A percentile compares a stretch with the other conserved stretches of the same genome.
phyloP scores from a whole-genome alignment of 2,329 filamentous ascomycete genomes.

The Falciphora oryzae region DNA sequence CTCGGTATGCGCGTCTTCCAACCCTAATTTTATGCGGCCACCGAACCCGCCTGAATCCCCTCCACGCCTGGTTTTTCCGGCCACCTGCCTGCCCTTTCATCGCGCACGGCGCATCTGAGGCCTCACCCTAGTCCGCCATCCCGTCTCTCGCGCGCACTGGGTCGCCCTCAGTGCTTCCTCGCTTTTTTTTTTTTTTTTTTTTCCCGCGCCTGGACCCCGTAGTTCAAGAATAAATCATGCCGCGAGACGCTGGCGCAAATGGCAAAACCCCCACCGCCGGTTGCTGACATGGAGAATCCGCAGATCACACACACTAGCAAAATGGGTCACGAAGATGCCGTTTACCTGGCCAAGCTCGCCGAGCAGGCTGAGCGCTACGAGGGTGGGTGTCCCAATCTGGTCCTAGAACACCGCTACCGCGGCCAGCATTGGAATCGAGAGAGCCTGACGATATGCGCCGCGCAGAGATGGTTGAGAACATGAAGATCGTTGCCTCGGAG shows the following conservation, averaged over 20 bases:
- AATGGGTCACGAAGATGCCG: conserved; percentile 99
- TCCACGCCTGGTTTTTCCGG: background rate
- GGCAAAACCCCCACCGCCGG: conserved; percentile 1
- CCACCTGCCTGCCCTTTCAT: background rate
- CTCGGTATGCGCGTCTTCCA: conserved; percentile 6
- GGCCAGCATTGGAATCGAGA: conserved; percentile 9
- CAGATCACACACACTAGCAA: conserved; percentile 36
- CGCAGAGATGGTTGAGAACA: conserved; percentile 98
- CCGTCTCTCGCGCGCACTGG: conserved; percentile 5
- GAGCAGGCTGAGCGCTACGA: conserved; percentile 99
- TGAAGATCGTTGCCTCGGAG: conserved; percentile 95
- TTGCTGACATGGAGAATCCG: conserved; percentile 25
- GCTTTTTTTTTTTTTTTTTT: conserved; percentile 9
- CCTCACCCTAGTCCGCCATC: background rate
- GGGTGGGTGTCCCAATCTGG: conserved; percentile 57
- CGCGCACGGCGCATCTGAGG: background rate
- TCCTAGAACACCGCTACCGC: background rate
- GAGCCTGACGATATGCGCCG: conserved; percentile 13
- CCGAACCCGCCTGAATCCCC: background rate
- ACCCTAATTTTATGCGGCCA: background rate
- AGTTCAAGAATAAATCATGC: background rate
- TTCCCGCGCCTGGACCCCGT: no score
- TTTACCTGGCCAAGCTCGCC: conserved; percentile 99
- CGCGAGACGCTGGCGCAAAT: background rate
- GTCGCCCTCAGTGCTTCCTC: conserved; percentile 10